phyloP scores from a whole-genome alignment of 345 rosid genomes.

The Firmiana major region DNA sequence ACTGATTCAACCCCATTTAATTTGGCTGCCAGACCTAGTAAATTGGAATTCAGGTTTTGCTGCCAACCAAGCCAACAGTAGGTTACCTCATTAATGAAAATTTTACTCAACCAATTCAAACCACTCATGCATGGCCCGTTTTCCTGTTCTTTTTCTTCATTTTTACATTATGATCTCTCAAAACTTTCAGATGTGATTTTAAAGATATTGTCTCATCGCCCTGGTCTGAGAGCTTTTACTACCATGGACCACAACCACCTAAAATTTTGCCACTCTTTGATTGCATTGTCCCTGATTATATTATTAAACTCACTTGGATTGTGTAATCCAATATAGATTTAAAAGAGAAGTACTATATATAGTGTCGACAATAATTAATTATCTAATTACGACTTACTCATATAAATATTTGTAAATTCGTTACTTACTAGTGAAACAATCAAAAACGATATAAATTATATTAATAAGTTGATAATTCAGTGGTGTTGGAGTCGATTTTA shows the following conservation, averaged over 20 bases:
- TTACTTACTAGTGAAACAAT: too few species aligned
- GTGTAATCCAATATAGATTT: too few species aligned
- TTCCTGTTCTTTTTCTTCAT: not conserved
- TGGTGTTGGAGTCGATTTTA: too few species aligned
- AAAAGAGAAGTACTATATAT: too few species aligned
- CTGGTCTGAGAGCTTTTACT: not conserved
- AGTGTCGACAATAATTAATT: too few species aligned
- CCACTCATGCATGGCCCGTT: constrained; percentile 13
- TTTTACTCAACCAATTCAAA: not conserved
- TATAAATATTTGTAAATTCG: too few species aligned
- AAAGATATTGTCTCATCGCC: not conserved
- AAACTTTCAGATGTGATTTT: not conserved
- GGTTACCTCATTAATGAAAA: constrained; percentile 11
- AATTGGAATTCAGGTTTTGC: not conserved
- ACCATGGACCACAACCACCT: not conserved
- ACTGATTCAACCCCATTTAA: not conserved
- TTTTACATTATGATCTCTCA: not conserved
- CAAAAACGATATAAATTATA: too few species aligned
- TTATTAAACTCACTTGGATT: too few species aligned
- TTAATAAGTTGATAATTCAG: too few species aligned
- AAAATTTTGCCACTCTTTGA: not conserved
- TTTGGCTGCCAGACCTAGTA: not conserved
- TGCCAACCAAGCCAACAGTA: not conserved
- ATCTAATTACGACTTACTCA: too few species aligned
- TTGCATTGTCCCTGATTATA: not conserved